Evolutionary conservation across 805 yeast species (phyloP).

Genomic region (Pichia eremophila): DNA sequence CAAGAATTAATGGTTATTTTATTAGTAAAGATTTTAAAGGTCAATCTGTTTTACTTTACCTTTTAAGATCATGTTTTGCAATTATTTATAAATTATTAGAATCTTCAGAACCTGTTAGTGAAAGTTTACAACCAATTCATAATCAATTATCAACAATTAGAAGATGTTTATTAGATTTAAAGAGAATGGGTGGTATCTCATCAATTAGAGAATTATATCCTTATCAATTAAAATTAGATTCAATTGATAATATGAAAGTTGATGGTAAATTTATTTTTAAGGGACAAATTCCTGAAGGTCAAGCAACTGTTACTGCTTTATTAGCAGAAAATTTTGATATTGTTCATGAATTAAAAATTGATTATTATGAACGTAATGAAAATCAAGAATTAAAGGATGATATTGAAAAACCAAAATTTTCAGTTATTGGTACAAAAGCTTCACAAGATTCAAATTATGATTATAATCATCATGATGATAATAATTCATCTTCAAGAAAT

Average conservation of each 20-base stretch:
- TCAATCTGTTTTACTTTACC: conserved; percentile 56
- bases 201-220: conserved; percentile 89
- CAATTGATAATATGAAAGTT: conserved; percentile 72
- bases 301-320: conserved; percentile 86
- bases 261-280: conserved; percentile 92
- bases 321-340: conserved; percentile 93
- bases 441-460: conserved; percentile 26
- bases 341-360: conserved; percentile 80
- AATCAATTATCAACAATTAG: conserved; percentile 90
- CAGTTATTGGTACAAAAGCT: conserved; percentile 30
- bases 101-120: conserved; percentile 91
- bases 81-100: conserved; percentile 81
- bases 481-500: conserved; percentile 6
- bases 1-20: conserved; percentile 56
- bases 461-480: conserved; percentile 27
- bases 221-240: conserved; percentile 86
- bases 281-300: conserved; percentile 93
- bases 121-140: conserved; percentile 85
- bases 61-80: conserved; percentile 86
- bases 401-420: conserved; percentile 17
- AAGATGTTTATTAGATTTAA: conserved; percentile 80
- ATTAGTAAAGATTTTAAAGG: conserved; percentile 35
- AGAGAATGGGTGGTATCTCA: conserved; percentile 85
- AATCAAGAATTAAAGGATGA: conserved; percentile 19
- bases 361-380: conserved; percentile 57